Conservation (phyloP, 805 yeast genomes). For the Middelhovenomyces tepae region DNA sequence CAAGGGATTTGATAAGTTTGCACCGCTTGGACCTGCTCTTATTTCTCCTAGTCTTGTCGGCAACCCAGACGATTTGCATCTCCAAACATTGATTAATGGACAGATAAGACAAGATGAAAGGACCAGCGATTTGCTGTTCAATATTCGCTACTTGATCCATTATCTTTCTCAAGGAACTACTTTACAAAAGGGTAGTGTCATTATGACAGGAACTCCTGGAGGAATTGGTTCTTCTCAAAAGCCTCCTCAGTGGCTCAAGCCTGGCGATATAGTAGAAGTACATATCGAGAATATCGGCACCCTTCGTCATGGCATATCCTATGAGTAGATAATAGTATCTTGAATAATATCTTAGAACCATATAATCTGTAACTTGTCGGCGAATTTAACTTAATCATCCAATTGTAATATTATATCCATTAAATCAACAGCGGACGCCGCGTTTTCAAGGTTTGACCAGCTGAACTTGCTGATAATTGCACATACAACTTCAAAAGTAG, state of each 20-base stretch:
- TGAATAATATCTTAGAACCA: too few relatives aligned
- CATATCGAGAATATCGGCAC: constrained; percentile 36
- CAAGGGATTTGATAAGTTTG: constrained; percentile 44
- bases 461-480: too few relatives aligned
- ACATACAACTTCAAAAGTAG: too few relatives aligned
- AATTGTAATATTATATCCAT: too few relatives aligned
- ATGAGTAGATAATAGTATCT: too few relatives aligned
- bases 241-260: constrained; percentile 31
- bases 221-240: constrained; percentile 34
- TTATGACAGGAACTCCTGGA: constrained; percentile 37
- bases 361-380: too few relatives aligned
- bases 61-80: constrained; percentile 24
- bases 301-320: constrained; percentile 29
- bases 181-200: constrained; percentile 33
- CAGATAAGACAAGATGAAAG: constrained; percentile 31
- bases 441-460: too few relatives aligned
- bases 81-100: constrained; percentile 31
- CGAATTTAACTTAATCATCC: too few relatives aligned
- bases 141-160: constrained; percentile 26
- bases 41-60: constrained; percentile 29
- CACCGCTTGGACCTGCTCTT: constrained; percentile 45
- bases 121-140: constrained; percentile 33
- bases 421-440: too few relatives aligned
- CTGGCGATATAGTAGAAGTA: constrained; percentile 36
- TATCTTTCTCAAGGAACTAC: constrained; percentile 35